These are phyloP conservation scores for Malassezia obtusa DNA, from an alignment of 1,284 basidiomycete species.

Conservation along the genomic window DNA sequence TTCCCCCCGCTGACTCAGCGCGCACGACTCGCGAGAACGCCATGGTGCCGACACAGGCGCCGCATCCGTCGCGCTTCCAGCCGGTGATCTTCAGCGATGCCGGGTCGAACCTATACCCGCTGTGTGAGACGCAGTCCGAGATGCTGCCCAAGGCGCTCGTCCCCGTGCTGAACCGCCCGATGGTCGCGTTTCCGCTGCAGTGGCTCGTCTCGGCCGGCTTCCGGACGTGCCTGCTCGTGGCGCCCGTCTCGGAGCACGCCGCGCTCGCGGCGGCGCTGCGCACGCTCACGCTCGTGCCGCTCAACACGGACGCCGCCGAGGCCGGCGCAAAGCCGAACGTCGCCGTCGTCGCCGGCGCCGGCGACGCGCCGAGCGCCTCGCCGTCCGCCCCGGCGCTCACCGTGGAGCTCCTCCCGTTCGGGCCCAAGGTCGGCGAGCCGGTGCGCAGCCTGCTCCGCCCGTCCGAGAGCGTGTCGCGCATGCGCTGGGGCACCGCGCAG, in stretches of 20 bases:
- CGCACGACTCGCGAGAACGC: no score
- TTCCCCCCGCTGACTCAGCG: no score
- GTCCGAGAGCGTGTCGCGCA: not conserved
- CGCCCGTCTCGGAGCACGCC: conserved; percentile 35
- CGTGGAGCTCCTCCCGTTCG: conserved; percentile 37
- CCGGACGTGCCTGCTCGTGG: conserved; percentile 34
- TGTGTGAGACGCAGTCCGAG: conserved; percentile 24
- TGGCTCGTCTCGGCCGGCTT: conserved; percentile 37
- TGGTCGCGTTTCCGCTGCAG: conserved; percentile 42
- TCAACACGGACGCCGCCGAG: conserved; percentile 19
- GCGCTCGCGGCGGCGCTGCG: conserved; percentile 33
- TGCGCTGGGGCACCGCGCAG: conserved; percentile 36
- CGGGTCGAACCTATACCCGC: conserved; percentile 39
- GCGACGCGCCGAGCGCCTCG: conserved; percentile 12
- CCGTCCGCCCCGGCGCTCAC: conserved; percentile 21
- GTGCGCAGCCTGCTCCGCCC: conserved; percentile 11
- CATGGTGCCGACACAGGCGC: conserved; percentile 11
- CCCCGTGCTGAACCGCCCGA: conserved; percentile 42
- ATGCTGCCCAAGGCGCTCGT: conserved; percentile 41
- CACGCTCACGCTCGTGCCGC: conserved; percentile 32
- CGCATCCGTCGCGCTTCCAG: conserved; percentile 27
- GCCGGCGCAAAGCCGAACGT: conserved; percentile 25
- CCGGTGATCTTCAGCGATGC: conserved; percentile 44
- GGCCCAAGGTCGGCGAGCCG: conserved; percentile 24
- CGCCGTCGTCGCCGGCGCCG: conserved; percentile 15